A percentile compares a stretch with the other conserved stretches of the same genome.
Conservation (phyloP, 108 stramenopile genomes). For the Mayamaea pseudoterrestris region DNA sequence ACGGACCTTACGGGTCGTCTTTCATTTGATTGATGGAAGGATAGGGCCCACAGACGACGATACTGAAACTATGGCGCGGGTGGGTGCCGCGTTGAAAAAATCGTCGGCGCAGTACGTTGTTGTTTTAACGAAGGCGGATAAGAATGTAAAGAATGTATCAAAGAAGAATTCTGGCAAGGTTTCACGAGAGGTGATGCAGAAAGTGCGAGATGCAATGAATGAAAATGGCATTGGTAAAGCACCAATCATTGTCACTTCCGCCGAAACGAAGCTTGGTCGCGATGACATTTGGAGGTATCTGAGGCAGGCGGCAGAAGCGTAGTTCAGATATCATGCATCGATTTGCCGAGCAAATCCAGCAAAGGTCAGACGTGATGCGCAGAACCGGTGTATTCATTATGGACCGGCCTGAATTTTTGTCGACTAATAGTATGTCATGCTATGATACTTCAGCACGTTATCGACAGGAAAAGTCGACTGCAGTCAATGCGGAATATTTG, state of each 20-base stretch:
- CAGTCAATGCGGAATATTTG: no score
- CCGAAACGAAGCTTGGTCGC: slow-evolving; percentile 74
- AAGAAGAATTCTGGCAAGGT: slow-evolving; percentile 64
- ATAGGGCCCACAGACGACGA: slow-evolving; percentile 91
- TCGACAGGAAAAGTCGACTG: no score
- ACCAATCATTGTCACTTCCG: slow-evolving; percentile 65
- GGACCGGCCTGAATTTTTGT: no score
- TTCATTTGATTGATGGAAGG: slow-evolving; percentile 87
- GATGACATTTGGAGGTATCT: slow-evolving; percentile 83
- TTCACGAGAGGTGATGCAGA: slow-evolving; percentile 34
- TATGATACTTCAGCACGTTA: no score
- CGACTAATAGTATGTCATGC: no score
- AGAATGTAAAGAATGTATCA: slow-evolving; percentile 65
- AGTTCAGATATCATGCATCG: no score
- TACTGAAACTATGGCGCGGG: slow-evolving; percentile 69
- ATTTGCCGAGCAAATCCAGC: no score
- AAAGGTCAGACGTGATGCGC: no score
- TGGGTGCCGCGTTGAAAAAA: slow-evolving; percentile 29
- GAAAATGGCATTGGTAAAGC: slow-evolving; percentile 48
- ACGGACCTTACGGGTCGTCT: slow-evolving; percentile 60
- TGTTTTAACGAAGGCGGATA: slow-evolving; percentile 91
- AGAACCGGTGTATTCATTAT: no score
- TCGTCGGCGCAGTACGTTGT: slow-evolving; percentile 63
- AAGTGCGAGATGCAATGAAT: slow-evolving; percentile 52
- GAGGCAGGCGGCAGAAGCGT: slow-evolving; percentile 31